phyloP scores from a whole-genome alignment of 495 filamentous ascomycete species.

The Lindgomyces ingoldianus region DNA sequence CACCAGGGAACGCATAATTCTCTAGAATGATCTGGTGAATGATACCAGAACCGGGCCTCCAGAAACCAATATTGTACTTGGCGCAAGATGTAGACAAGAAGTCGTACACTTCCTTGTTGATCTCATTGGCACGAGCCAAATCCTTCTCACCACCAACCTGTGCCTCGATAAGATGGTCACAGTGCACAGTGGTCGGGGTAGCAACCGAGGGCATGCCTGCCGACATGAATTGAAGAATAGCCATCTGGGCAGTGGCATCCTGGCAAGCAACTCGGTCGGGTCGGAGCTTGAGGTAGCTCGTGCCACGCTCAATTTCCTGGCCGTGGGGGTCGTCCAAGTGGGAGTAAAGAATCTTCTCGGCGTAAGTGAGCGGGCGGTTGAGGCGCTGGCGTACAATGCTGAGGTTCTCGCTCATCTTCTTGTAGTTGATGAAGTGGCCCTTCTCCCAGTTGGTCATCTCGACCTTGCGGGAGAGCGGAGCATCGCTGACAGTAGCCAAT shows the following conservation, averaged over 20 bases:
- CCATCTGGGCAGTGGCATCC: constrained; percentile 99
- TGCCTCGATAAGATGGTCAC: constrained; percentile 98
- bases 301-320: constrained; percentile 93
- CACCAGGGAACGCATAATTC: constrained; percentile 99
- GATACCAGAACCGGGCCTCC: constrained; percentile 97
- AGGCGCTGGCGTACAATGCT: constrained; percentile 82
- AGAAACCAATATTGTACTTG: constrained; percentile 99
- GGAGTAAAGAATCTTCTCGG: constrained; percentile 98
- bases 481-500: constrained; percentile 63
- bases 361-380: constrained; percentile 89
- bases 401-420: constrained; percentile 98
- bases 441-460: constrained; percentile 80
- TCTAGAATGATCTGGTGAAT: constrained; percentile 98
- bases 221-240: constrained; percentile 99
- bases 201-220: constrained; percentile 93
- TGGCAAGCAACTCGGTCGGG: constrained; percentile 99
- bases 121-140: constrained; percentile 82
- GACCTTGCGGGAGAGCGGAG: constrained; percentile 72
- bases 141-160: constrained; percentile 94
- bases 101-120: constrained; percentile 99
- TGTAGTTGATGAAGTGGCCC: constrained; percentile 80
- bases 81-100: constrained; percentile 93
- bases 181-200: constrained; percentile 96
- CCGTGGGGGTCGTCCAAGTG: constrained; percentile 96
- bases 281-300: constrained; percentile 91